Base-by-base conservation (phyloP, 2,329 filamentous ascomycete genomes). In the Ascochyta clinopodiicola region DNA sequence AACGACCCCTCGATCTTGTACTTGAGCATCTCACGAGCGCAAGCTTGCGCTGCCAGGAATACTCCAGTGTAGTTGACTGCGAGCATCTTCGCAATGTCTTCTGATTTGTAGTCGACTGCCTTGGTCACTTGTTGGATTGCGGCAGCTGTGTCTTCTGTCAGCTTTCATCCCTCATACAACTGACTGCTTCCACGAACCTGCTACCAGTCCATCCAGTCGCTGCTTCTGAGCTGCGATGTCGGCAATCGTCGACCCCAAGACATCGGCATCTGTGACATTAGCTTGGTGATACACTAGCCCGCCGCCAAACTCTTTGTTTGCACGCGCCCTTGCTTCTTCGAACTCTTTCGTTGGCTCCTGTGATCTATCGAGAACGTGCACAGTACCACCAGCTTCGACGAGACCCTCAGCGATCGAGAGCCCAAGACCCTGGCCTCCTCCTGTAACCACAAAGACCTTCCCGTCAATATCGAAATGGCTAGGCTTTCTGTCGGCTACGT, bases 41-140 rank as follows among this genome's bases (percentile, higher is more conserved):
- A 83, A 19, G 83, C 84, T 66, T 85, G 81, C 3, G 84, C 81
- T 6, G 84, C 82, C 77, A 86, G 82, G 68, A 87, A 84, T 13
- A 84, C 83, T 12, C 85, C 84, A 0, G 82, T 86, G 59, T 85
- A 79, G 63, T 86, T 86, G 55, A 84, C 77, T 52, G 83, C 80
- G 45, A 87, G 79, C 83, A 87, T 86, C 36, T 75, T 80, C 57
- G 83, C 82, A 52, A 82, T 79, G 57, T 87, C 84, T 62, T 84
- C 79, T 48, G 79, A 74, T 2, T 80, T 76, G 73, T 96, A 95
- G 35, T 96, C 91, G 53, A 96, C 80, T 0, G 92, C 91, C 0
- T 90, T 77, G 0, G 86, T 90, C 75, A 94, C 89, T 75, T 95
- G 88, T 76, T 96, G 91, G 66, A 92, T 88, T 1, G 84, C 88